These are phyloP conservation scores for Picochlorum sp. DNA, from an alignment of 139 green algal genomes.

Conservation along the genomic window DNA sequence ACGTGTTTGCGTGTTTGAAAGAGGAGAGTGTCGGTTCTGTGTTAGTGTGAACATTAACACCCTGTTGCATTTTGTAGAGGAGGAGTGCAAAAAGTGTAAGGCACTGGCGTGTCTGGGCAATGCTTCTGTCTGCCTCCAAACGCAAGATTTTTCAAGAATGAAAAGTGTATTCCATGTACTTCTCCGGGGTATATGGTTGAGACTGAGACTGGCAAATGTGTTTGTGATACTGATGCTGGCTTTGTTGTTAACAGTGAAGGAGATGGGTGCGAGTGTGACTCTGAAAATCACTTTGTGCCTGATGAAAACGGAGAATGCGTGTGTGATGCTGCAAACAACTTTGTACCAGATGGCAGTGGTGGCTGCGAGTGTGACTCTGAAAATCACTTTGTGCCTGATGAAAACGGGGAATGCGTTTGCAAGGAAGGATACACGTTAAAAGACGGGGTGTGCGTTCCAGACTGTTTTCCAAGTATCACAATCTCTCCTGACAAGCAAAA, in stretches of 20 bases:
- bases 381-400: not conserved
- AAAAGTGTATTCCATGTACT: not conserved
- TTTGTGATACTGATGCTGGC: not conserved
- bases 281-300: not conserved
- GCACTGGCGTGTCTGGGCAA: not conserved
- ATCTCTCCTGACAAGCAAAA: not conserved
- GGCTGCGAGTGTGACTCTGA: not conserved
- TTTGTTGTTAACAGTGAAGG: not conserved
- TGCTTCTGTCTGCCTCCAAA: not conserved
- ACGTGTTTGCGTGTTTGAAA: not conserved
- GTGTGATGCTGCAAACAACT: not conserved
- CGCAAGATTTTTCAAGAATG: not conserved
- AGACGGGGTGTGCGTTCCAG: not conserved
- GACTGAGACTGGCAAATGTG: not conserved
- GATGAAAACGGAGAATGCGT: not conserved
- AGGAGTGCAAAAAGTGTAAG: not conserved
- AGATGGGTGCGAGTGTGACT: not conserved
- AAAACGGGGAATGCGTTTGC: not conserved
- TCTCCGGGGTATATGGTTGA: not conserved
- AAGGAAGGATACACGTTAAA: constrained; percentile 1
- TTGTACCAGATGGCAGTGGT: not conserved
- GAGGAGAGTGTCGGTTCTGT: not conserved
- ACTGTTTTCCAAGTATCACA: not conserved
- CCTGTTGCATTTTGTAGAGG: not conserved
- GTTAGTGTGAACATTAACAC: not conserved